phyloP scores from a whole-genome alignment of 768 basidiomycete species.

The Tubosaeta sp. region DNA sequence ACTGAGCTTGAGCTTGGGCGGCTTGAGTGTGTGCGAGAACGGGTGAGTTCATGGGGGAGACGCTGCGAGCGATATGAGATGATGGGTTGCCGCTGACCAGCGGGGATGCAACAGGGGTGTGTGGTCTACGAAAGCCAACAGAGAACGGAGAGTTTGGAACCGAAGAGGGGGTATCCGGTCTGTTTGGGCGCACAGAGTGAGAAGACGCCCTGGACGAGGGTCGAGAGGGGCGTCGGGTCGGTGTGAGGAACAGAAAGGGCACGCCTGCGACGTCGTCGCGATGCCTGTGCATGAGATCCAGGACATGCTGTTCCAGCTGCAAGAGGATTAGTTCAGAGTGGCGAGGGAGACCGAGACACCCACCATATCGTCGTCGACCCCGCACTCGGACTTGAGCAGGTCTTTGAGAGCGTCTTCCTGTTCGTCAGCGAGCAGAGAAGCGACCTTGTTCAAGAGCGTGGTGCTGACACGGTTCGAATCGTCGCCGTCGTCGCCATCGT shows the following conservation, averaged over 20 bases:
- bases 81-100: slow-evolving; percentile 52
- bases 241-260: slow-evolving; percentile 78
- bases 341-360: slow-evolving; percentile 24
- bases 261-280: slow-evolving; percentile 80
- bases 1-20: slow-evolving; percentile 55
- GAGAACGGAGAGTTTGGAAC: slow-evolving; percentile 75
- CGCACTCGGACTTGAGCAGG: slow-evolving; percentile 66
- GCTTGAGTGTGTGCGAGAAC: slow-evolving; percentile 53
- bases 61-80: slow-evolving; percentile 55
- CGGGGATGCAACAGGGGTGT: slow-evolving; percentile 75
- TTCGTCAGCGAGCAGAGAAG: slow-evolving; percentile 70
- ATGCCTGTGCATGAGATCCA: slow-evolving; percentile 96
- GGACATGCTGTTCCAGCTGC: slow-evolving; percentile 81
- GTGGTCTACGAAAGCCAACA: slow-evolving; percentile 70
- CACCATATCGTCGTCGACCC: slow-evolving; percentile 66
- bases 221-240: slow-evolving; percentile 73
- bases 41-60: slow-evolving; percentile 63
- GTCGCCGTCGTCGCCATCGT: slow-evolving; percentile 57
- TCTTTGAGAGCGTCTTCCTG: slow-evolving; percentile 83
- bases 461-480: slow-evolving; percentile 53
- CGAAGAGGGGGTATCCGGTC: slow-evolving; percentile 74
- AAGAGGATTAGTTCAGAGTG: slow-evolving; percentile 18
- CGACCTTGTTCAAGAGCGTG: slow-evolving; percentile 65
- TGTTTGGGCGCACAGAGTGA: slow-evolving; percentile 60
- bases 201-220: slow-evolving; percentile 78